Base-by-base conservation (phyloP, 306 rosid genomes). In the Potentilla sterilis region DNA sequence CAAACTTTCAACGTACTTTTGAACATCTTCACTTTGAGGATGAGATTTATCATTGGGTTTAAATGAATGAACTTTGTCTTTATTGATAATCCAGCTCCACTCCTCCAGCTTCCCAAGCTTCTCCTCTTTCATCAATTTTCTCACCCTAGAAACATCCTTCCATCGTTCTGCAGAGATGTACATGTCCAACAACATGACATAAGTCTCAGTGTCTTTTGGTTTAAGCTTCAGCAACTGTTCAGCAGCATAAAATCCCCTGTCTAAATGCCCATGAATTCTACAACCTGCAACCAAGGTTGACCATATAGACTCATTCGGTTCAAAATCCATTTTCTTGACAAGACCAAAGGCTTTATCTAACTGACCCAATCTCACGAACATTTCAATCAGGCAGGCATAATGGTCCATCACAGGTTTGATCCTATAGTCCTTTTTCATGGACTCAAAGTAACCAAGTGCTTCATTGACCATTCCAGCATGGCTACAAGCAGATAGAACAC, bases 31-130 rank as follows among this genome's bases (percentile, higher is more conserved):
- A 65, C 78, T 81, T 46, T 78, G 80, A 78, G 78, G 55, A 70
- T 85, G 80, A 38, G 83, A 83, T 65, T 82, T 85, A 74, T 87
- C 97, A 22, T 85, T 86, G 2, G 92, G 87, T 86, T 87, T 74
- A 76, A 95, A 95, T 54, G 92, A 90, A 80, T 86, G 82, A 34
- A 90, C 86, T 87, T 61, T 90, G 61, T 89, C 86, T 75, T 84
- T 90, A 75, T 90, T 86, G 86, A 87, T 88, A 81, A 95, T 88
- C 97, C 97, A 86, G 86, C 98, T 95, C 95, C 91, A 95, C 79
- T 95, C 97, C 55, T 81, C 76, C 48, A 92, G 74, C 44, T 88
- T 85, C 68, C 81, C 88, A 59, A 87, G 72, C 70, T 81, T 83
- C 83, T 95, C 86, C 41, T 90, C 92, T 85, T 78, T 79, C 98